These are phyloP conservation scores for Fusarium pseudograminearum DNA, from an alignment of 2,329 filamentous ascomycete genomes.

Conservation along the genomic window DNA sequence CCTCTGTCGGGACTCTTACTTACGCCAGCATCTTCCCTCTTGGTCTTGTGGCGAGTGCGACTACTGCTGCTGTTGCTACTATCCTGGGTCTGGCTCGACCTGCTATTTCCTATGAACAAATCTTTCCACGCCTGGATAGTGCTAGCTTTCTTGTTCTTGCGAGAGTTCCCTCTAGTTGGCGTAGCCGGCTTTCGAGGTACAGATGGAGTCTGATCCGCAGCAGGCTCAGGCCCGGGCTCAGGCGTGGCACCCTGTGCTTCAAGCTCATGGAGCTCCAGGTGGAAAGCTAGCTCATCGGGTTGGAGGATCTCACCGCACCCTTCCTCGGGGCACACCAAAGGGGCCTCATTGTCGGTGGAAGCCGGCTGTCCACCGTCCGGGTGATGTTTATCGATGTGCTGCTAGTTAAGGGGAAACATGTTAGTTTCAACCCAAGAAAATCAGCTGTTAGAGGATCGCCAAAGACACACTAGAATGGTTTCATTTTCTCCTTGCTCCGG, in stretches of 20 bases:
- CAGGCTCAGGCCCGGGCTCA: conserved; percentile 29
- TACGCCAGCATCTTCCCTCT: conserved; percentile 35
- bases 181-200: conserved; percentile 20
- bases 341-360: conserved; percentile 21
- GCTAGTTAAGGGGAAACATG: conserved; percentile 35
- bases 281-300: conserved; percentile 43
- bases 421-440: conserved; percentile 20
- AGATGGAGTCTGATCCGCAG: conserved; percentile 7
- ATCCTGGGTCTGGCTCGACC: conserved; percentile 20
- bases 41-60: conserved; percentile 43
- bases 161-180: conserved; percentile 19
- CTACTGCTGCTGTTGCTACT: conserved; percentile 31
- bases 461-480: conserved; percentile 51
- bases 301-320: conserved; percentile 68
- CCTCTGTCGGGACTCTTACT: conserved; percentile 9
- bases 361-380: conserved; percentile 38
- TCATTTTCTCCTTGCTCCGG: conserved; percentile 50
- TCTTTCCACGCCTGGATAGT: conserved; percentile 44
- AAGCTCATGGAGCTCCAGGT: conserved; percentile 46
- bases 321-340: conserved; percentile 49
- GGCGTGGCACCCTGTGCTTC: conserved; percentile 37
- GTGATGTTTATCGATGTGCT: conserved; percentile 50
- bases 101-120: conserved; percentile 31
- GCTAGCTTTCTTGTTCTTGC: conserved; percentile 32
- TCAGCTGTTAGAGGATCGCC: conserved; percentile 9